Conservation (phyloP, 1,139 yeast species). For the Sugiyamaella japonica region DNA sequence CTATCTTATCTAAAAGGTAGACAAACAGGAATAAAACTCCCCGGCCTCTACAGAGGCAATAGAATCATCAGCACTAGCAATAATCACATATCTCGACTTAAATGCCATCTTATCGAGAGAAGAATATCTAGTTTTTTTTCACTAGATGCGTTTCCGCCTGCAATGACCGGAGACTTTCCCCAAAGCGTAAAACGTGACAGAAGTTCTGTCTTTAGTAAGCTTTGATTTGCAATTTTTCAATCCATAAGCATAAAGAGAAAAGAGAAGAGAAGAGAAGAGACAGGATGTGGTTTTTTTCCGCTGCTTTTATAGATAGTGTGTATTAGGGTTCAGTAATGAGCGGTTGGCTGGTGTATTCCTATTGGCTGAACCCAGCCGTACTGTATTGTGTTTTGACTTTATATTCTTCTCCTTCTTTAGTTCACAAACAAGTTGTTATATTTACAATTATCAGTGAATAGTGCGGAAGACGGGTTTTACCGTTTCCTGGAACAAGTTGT, state of each 20-base stretch:
- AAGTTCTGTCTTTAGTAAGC: slow-evolving; percentile 51
- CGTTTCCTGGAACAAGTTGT: no score
- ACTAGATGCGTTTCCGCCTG: slow-evolving; percentile 59
- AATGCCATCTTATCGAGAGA: background rate
- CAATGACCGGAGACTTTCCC: slow-evolving; percentile 94
- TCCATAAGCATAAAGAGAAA: slow-evolving; percentile 32
- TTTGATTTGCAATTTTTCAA: slow-evolving; percentile 77
- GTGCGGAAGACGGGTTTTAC: no score
- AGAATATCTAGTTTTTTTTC: slow-evolving; percentile 29
- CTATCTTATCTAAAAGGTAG: background rate
- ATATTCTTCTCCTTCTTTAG: no score
- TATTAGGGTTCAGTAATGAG: slow-evolving; percentile 11
- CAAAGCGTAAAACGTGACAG: slow-evolving; percentile 54
- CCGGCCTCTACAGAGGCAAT: slow-evolving; percentile 24
- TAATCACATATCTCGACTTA: slow-evolving; percentile 41
- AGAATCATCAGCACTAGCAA: slow-evolving; percentile 32
- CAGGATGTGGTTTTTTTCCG: background rate
- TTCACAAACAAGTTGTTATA: no score
- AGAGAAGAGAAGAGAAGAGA: slow-evolving; percentile 9
- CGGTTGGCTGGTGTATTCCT: background rate
- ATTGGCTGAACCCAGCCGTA: no score
- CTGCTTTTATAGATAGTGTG: background rate
- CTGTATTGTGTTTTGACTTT: no score
- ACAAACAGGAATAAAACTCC: slow-evolving; percentile 12
- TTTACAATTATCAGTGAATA: no score